Conservation (phyloP, 495 filamentous ascomycete genomes). For the Hyaloscypha bicolor region DNA sequence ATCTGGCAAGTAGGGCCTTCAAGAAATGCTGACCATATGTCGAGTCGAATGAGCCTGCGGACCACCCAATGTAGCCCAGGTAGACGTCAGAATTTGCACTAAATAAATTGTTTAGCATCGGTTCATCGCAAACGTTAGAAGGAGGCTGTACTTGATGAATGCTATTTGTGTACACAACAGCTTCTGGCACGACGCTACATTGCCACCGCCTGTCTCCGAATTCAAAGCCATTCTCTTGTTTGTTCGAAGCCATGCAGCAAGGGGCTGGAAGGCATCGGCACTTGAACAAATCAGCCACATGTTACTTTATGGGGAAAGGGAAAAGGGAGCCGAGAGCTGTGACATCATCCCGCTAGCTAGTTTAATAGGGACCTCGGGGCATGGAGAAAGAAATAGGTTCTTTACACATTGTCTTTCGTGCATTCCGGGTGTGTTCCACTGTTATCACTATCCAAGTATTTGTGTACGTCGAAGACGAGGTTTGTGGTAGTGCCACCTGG, state of each 20-base stretch:
- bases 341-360: no score
- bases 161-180: constrained; percentile 41
- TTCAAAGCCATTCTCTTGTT: constrained; percentile 54
- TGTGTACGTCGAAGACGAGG: constrained; percentile 58
- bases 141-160: constrained; percentile 36
- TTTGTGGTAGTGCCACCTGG: constrained; percentile 53
- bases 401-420: constrained; percentile 48
- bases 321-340: no score
- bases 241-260: constrained; percentile 49
- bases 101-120: constrained; percentile 33
- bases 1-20: neutral
- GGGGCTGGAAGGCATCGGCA: constrained; percentile 44
- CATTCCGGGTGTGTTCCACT: constrained; percentile 55
- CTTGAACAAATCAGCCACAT: no score
- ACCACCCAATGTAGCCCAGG: constrained; percentile 55
- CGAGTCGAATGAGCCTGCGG: constrained; percentile 50
- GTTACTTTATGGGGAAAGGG: no score
- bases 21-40: constrained; percentile 12
- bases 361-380: no score
- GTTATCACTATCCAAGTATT: constrained; percentile 61
- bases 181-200: constrained; percentile 43
- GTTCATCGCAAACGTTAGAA: constrained; percentile 20
- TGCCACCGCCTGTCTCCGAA: constrained; percentile 58
- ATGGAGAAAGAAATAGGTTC: no score
- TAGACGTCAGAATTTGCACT: constrained; percentile 51